These are phyloP conservation scores for Exophiala oligosperma DNA, from an alignment of 2,329 filamentous ascomycete species.

Conservation along the genomic window DNA sequence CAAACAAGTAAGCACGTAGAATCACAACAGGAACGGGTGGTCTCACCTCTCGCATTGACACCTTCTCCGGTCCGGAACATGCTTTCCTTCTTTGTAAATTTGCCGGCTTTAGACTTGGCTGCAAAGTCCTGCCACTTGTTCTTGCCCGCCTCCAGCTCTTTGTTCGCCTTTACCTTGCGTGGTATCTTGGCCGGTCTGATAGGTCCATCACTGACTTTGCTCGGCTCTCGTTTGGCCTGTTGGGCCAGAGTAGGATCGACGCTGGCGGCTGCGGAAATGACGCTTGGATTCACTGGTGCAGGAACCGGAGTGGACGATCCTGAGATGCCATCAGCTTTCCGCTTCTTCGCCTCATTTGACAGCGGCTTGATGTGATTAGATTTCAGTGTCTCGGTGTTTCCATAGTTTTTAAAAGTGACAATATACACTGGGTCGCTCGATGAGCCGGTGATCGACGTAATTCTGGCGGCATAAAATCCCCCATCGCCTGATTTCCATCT, in stretches of 20 bases:
- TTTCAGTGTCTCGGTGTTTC: constrained; percentile 74
- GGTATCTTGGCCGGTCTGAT: constrained; percentile 66
- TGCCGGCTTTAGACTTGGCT: constrained; percentile 64
- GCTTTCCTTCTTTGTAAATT: constrained; percentile 80
- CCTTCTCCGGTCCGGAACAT: constrained; percentile 95
- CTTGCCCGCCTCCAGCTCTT: constrained; percentile 87
- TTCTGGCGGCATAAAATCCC: constrained; percentile 85
- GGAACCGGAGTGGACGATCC: constrained; percentile 46
- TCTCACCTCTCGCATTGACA: constrained; percentile 77
- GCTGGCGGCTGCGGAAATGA: constrained; percentile 66
- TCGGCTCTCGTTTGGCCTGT: constrained; percentile 63
- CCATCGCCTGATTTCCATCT: constrained; percentile 91
- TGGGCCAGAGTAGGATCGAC: constrained; percentile 66
- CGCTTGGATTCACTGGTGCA: constrained; percentile 49
- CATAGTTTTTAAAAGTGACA: constrained; percentile 91
- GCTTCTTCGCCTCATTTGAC: constrained; percentile 69
- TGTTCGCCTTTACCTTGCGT: constrained; percentile 81
- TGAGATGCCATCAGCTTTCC: constrained; percentile 79
- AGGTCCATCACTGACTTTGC: constrained; percentile 61
- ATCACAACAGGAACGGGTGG: constrained; percentile 13
- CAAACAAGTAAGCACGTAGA: constrained; percentile 29
- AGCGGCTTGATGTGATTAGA: constrained; percentile 82
- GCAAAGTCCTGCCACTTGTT: constrained; percentile 94
- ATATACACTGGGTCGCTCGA: constrained; percentile 88
- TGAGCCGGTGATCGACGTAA: constrained; percentile 91